Base-by-base conservation (phyloP, 345 rosid species). In the Corchorus olitorius region DNA sequence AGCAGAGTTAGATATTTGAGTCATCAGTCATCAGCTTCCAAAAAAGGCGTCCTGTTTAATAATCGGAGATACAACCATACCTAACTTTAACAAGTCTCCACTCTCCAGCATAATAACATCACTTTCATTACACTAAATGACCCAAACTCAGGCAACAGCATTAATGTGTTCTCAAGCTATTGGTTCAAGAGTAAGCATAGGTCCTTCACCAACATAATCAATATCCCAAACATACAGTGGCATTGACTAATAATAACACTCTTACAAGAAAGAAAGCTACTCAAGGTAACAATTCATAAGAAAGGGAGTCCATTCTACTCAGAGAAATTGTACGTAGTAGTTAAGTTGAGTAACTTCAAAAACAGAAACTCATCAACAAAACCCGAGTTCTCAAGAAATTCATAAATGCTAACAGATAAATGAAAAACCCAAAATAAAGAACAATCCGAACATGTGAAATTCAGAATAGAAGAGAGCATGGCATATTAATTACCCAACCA, bases 181-280 rank as follows among this genome's bases (percentile, higher is more conserved):
- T 66, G 41, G 33, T 11, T 13, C 72, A 27, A 67, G 11, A 46
- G n/a, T 20, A 46, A 20, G 5, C 4, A 27, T n/a, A 65, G 11
- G 17, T 11, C 50, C 33, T 46, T 19, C 1, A 0, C 35, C 37
- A 20, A 45, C n/a, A 43, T 10, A 65, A 43, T 17, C 46, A 67
- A 67, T 67, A 67, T 67, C 70, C 53, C 70, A 20, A 66, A 66
- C 70, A 66, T 2, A 8, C 16, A 27, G n/a, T 22, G 35, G 39
- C 55, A 48, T 17, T 14, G 8, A 48, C 41, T 12, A 22, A 8
- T 33, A 34, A 34, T 15, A 35, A 35, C 6, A 61, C 64, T 60
- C 39, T 27, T 34, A 27, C 27, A 8, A 3, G 1, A 11, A 53
- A 53, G 22, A n/a, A 54, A 54, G 0, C 35, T 12, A 27, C 15